Evolutionary conservation across 23 red algal species (phyloP), one percentile per base, ranked within the genome.

Genomic region (Cyanidium caldarium): DNA sequence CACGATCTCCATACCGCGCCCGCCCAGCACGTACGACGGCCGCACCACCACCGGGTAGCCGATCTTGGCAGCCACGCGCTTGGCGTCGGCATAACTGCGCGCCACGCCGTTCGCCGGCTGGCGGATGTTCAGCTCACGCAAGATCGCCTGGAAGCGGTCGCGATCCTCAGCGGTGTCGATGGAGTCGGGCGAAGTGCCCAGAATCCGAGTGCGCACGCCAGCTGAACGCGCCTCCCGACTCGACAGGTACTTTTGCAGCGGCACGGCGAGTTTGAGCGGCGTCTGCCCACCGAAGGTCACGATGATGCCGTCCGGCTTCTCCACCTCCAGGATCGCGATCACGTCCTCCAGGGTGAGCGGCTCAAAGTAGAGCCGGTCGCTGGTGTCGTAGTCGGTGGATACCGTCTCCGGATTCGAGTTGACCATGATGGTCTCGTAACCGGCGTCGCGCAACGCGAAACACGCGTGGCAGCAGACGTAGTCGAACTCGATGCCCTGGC

Each of bases 1-100:
- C 15, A 98, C 92, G 46, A 98, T 98, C 45, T 98, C 92, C 92
- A 98, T 98, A 36, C 92, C 92, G n/a, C 92, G 80, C 10, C 92
- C 92, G 46, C 92, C 92, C 1, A 98, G 80, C 13, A 98, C 92
- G 44, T 98, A 98, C 43, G 77, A 84, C 2, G 92, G 92, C 29
- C 92, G 76, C 23, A 98, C 92, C 2, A 98, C 92, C 51, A 98
- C 83, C 13, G 92, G 92, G 75, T 89, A 98, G 34, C 66, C 79
- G 65, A 98, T 88, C 14, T 56, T 43, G 12, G 29, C 46, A 16
- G 92, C 92, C 36, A 89, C 75, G 35, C 29, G 21, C 46, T 76
- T 44, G 23, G 92, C 92, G 67, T 98, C 84, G 12, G 68, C 73
- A 31, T 83, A 86, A 25, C 79, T 85, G 33, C 71, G 45, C 0